phyloP scores from a whole-genome alignment of 331 rosid genomes.

The Erythrophleum ivorense region DNA sequence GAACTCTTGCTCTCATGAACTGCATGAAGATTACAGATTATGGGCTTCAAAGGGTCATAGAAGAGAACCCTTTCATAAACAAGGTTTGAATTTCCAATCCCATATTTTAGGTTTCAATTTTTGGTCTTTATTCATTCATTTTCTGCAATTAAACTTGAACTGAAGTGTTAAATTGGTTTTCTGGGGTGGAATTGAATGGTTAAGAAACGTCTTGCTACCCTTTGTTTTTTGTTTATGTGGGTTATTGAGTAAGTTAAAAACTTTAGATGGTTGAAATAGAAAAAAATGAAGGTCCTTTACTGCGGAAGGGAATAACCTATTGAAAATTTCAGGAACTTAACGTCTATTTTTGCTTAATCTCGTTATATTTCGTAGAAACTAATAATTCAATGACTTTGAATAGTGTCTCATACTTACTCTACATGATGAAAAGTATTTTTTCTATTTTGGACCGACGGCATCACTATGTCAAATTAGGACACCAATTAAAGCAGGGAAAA shows the following conservation, averaged over 20 bases:
- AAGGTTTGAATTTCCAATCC: conserved; percentile 56
- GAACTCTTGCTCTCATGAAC: conserved; percentile 59
- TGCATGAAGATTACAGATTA: conserved; percentile 69
- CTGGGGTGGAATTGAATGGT: conserved; percentile 34
- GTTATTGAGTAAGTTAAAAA: neutral
- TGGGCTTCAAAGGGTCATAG: conserved; percentile 60
- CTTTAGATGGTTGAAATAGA: neutral
- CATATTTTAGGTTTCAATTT: conserved; percentile 26
- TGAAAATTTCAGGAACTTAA: neutral
- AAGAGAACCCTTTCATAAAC: conserved; percentile 63
- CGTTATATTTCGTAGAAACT: neutral
- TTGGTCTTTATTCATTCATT: neutral
- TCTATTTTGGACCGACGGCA: neutral
- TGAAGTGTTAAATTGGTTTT: conserved; percentile 6
- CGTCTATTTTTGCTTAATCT: neutral
- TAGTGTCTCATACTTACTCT: neutral
- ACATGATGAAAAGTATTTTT: neutral
- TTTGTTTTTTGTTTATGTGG: neutral
- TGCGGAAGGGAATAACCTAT: neutral
- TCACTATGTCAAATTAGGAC: neutral
- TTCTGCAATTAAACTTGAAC: conserved; percentile 12
- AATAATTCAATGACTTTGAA: neutral
- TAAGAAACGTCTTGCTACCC: conserved; percentile 39
- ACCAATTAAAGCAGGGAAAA: neutral
- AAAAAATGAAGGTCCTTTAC: neutral